Evolutionary conservation across 176 grass and related monocot genomes (phyloP).

Genomic region (Tuctoria greenei): DNA sequence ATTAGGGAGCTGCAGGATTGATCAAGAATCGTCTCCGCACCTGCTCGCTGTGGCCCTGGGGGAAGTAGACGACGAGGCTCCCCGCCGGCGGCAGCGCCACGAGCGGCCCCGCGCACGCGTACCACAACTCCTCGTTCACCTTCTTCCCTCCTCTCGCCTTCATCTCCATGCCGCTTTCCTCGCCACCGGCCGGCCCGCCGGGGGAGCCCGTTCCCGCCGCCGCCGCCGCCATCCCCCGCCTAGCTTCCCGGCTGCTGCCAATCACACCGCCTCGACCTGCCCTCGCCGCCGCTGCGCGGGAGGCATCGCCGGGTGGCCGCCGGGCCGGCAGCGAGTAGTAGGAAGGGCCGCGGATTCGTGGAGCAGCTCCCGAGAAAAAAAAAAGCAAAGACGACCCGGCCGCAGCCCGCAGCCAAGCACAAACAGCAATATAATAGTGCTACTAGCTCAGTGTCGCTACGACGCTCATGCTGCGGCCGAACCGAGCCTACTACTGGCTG

Average conservation of each 20-base stretch:
- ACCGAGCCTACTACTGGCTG: slow-evolving; percentile 26
- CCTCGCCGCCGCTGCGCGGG: background rate
- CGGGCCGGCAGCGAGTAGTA: slow-evolving; percentile 35
- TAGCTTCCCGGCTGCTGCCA: background rate
- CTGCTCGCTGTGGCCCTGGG: slow-evolving; percentile 83
- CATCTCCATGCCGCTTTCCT: slow-evolving; percentile 10
- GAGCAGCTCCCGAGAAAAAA: slow-evolving; percentile 34
- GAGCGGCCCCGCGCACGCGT: slow-evolving; percentile 76
- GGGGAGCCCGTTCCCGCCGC: slow-evolving; percentile 26
- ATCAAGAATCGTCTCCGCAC: slow-evolving; percentile 41
- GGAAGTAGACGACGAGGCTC: slow-evolving; percentile 83
- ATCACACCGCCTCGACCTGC: slow-evolving; percentile 7
- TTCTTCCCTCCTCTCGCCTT: slow-evolving; percentile 33
- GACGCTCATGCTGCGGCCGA: slow-evolving; percentile 12
- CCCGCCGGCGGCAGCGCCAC: slow-evolving; percentile 58
- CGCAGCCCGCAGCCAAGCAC: too few relatives aligned
- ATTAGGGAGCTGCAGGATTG: slow-evolving; percentile 30
- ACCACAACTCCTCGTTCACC: slow-evolving; percentile 80
- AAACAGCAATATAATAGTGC: slow-evolving; percentile 40
- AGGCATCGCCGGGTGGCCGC: slow-evolving; percentile 40
- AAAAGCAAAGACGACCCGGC: slow-evolving; percentile 28
- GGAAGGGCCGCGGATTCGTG: slow-evolving; percentile 16
- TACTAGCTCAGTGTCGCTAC: slow-evolving; percentile 6
- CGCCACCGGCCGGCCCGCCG: slow-evolving; percentile 26
- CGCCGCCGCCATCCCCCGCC: slow-evolving; percentile 16